Conservation (phyloP, 75 land plant species). For the Chamaecyparis obtusa region DNA sequence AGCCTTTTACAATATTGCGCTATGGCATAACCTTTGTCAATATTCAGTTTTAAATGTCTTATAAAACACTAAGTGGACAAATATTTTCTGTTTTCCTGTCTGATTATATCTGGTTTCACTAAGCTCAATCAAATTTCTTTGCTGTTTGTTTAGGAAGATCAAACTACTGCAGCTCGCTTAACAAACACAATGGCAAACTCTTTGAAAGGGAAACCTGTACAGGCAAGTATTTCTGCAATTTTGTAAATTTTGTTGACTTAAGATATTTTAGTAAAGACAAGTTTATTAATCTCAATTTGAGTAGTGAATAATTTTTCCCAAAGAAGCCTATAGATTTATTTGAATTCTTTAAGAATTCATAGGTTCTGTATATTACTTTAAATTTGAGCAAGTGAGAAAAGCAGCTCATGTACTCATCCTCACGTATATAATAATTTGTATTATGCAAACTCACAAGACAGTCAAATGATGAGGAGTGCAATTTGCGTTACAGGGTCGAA, state of each 20-base stretch:
- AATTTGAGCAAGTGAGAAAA: not conserved
- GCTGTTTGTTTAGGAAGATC: slow-evolving; percentile 60
- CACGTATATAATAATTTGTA: not conserved
- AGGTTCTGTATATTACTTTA: not conserved
- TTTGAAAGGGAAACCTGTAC: slow-evolving; percentile 85
- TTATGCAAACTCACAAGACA: not conserved
- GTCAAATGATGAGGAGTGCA: not conserved
- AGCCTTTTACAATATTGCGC: not conserved
- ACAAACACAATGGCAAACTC: slow-evolving; percentile 67
- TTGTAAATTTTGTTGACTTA: not conserved
- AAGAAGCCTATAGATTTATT: not conserved
- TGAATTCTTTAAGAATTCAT: not conserved
- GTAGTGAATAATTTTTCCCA: not conserved
- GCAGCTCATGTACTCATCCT: not conserved
- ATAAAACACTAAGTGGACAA: not conserved
- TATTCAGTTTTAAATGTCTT: not conserved
- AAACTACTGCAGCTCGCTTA: slow-evolving; percentile 52
- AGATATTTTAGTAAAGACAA: not conserved
- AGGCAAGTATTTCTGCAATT: slow-evolving; percentile 41
- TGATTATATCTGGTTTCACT: not conserved
- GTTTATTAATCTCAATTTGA: not conserved
- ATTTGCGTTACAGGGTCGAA: slow-evolving; percentile 59
- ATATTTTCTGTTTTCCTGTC: not conserved
- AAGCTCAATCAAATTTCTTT: not conserved
- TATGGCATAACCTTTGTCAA: not conserved